phyloP scores from a whole-genome alignment of 345 rosid species.

The Eutrema yunnanense region DNA sequence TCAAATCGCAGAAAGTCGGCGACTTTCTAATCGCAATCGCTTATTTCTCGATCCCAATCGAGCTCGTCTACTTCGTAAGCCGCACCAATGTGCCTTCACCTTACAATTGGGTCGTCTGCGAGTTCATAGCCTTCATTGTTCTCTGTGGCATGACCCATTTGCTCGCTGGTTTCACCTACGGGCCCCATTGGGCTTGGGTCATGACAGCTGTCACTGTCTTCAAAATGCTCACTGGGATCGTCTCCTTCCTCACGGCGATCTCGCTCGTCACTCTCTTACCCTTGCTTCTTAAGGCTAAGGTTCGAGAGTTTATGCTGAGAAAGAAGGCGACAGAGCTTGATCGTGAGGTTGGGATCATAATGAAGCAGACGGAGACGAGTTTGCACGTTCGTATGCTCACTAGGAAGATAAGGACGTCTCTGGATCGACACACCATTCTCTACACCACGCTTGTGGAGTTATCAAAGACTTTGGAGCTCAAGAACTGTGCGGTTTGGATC shows the following conservation, averaged over 20 bases:
- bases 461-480: conserved; percentile 69
- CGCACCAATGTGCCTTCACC: conserved; percentile 69
- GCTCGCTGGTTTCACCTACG: conserved; percentile 81
- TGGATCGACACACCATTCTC: conserved; percentile 76
- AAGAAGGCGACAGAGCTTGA: conserved; percentile 81
- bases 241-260: conserved; percentile 79
- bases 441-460: conserved; percentile 85
- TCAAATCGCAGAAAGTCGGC: conserved; percentile 66
- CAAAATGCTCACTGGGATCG: conserved; percentile 85
- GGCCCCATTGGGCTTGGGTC: conserved; percentile 66
- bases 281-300: conserved; percentile 84
- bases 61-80: conserved; percentile 87
- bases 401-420: conserved; percentile 74
- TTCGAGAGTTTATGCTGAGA: conserved; percentile 80
- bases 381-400: conserved; percentile 92
- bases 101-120: conserved; percentile 85
- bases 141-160: conserved; percentile 94
- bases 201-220: conserved; percentile 78
- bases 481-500: conserved; percentile 93
- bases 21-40: conserved; percentile 92
- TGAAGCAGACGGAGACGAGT: conserved; percentile 79
- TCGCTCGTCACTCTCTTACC: conserved; percentile 81
- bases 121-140: conserved; percentile 94
- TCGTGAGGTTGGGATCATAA: conserved; percentile 75
- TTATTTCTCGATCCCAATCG: conserved; percentile 86